Percentiles rank a stretch among this genome's conserved stretches.
These are phyloP conservation scores for Fusarium sp. DNA, from an alignment of 2,329 filamentous ascomycete genomes.

Conservation along the genomic window DNA sequence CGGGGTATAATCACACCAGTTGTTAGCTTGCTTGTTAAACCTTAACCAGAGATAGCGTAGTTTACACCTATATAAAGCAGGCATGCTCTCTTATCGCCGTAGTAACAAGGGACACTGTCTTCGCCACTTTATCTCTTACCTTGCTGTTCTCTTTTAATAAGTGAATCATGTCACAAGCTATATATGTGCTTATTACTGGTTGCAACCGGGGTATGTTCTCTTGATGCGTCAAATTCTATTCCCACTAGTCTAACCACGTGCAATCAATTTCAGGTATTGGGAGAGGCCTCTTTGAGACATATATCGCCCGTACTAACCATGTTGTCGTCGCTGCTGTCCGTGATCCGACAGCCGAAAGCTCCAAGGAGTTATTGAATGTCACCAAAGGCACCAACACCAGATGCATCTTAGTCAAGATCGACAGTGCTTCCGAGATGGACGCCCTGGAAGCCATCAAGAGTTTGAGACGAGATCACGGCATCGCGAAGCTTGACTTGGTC, in stretches of 20 bases:
- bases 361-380: not conserved
- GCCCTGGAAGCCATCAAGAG: not conserved
- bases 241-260: not conserved
- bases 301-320: not conserved
- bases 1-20: too few species aligned
- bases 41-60: not conserved
- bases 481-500: not conserved
- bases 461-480: not conserved
- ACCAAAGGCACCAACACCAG: not conserved
- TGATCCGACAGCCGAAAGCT: not conserved
- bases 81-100: not conserved
- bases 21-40: not conserved
- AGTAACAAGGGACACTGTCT: not conserved
- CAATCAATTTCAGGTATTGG: not conserved
- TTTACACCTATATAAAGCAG: not conserved
- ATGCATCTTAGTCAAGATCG: not conserved
- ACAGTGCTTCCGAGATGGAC: not conserved
- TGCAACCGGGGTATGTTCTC: not conserved
- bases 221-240: accelerated
- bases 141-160: accelerated
- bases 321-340: not conserved
- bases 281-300: not conserved
- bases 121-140: not conserved
- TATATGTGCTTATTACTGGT: not conserved
- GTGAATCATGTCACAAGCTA: not conserved